Base-by-base conservation (phyloP, 116 monocot species). In the Zostera marina region DNA sequence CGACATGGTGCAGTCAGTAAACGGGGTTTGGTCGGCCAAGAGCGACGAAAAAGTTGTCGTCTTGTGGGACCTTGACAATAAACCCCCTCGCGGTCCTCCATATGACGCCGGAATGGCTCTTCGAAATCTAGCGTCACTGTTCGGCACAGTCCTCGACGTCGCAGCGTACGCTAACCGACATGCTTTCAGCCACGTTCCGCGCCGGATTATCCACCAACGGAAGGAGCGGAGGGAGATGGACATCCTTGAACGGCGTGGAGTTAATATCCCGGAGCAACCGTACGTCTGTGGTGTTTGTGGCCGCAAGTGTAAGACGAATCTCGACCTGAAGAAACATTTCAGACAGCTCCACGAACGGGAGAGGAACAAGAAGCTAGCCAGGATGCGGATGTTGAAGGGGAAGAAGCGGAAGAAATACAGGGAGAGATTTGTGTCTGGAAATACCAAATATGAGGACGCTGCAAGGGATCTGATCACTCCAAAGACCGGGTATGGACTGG, bases 21-120 rank as follows among this genome's bases (percentile, higher is more conserved):
- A 84, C 56, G 85, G 85, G 21, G 75, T 76, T 10, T 88, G 71
- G 74, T 71, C 73, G n/a, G 54, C 70, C 11, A 42, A 68, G 54
- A 70, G 62, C 12, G 52, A 70, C 32, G 76, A 70, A 26, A 75
- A 65, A 8, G 88, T 85, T 0, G 82, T 80, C n/a, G 76, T 96
- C 32, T 85, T 96, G 46, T 89, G 89, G 96, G 96, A 96, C 74
- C 96, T 96, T 54, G 89, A 96, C 76, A 96, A 89, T 77, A 96
- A 96, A 68, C 96, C 96, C 42, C 96, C 96, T 15, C 85, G 76
- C n/a, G 85, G 89, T 9, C 74, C 82, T 1, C 96, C 89, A 26
- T 88, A 67, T 70, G 65, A 68, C 6, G 96, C 89, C 65, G 89
- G 89, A 54, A 40, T 74, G 47, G 23, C 85, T 24, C 85, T 89